Percentiles rank a stretch among this genome's conserved stretches.
Conservation (phyloP, 2,329 filamentous ascomycete species). For the Knufia fluminis region DNA sequence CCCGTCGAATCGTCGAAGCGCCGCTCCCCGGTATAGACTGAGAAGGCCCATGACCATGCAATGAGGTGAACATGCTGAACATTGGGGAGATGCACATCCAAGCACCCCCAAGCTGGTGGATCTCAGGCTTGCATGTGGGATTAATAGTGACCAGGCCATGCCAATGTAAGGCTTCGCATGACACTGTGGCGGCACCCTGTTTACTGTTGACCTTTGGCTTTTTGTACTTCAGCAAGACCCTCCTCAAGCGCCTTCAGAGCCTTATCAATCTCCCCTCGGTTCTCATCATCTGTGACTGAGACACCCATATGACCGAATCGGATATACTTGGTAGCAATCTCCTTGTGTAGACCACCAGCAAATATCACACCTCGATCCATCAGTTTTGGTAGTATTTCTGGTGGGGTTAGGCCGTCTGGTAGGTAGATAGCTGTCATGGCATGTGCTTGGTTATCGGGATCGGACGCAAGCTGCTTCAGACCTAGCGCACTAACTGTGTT, state of each 20-base stretch:
- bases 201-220: conserved; percentile 38
- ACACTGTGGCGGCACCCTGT: too few species aligned
- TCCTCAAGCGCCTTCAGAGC: conserved; percentile 70
- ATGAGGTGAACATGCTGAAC: too few species aligned
- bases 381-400: conserved; percentile 76
- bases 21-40: not conserved
- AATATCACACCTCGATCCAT: conserved; percentile 85
- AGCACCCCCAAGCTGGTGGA: too few species aligned
- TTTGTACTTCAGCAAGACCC: conserved; percentile 64
- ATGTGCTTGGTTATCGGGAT: conserved; percentile 86
- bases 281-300: conserved; percentile 75
- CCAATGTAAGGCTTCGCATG: too few species aligned
- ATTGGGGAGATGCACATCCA: too few species aligned
- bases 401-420: conserved; percentile 69
- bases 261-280: conserved; percentile 71
- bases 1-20: not conserved
- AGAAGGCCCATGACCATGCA: not conserved
- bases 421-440: conserved; percentile 98
- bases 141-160: too few species aligned
- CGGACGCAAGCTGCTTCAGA: conserved; percentile 73
- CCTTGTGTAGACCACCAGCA: conserved; percentile 90
- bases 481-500: conserved; percentile 70
- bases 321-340: conserved; percentile 87
- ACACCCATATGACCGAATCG: conserved; percentile 98
- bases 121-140: too few species aligned